Conservation (phyloP, 2,329 filamentous ascomycete genomes). For the Geosmithia putterillii region DNA sequence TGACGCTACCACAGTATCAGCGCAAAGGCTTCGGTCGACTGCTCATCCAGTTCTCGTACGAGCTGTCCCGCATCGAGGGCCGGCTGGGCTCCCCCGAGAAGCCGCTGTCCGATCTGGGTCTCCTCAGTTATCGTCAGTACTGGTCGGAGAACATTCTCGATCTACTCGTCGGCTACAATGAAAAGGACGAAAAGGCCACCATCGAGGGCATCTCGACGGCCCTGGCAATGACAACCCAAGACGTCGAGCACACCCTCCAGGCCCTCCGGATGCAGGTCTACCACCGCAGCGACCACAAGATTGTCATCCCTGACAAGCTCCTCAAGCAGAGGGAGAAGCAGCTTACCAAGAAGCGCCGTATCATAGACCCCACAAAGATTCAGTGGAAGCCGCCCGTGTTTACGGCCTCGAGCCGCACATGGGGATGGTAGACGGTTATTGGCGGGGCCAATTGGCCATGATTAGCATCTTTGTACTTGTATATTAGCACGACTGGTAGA, state of each 20-base stretch:
- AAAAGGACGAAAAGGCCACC: constrained; percentile 59
- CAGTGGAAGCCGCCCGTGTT: constrained; percentile 97
- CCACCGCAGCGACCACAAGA: constrained; percentile 91
- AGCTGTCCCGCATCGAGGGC: constrained; percentile 86
- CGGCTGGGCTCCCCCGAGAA: constrained; percentile 96
- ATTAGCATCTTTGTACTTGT: neutral
- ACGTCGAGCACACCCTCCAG: constrained; percentile 90
- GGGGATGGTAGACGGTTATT: constrained; percentile 78
- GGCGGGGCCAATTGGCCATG: too few relatives aligned
- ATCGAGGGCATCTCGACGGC: constrained; percentile 72
- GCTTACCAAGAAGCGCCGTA: constrained; percentile 62
- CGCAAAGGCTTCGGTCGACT: constrained; percentile 87
- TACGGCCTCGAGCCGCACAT: constrained; percentile 77
- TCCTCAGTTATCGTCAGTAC: constrained; percentile 91
- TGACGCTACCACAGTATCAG: constrained; percentile 93
- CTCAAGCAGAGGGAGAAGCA: constrained; percentile 70
- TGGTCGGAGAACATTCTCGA: constrained; percentile 95
- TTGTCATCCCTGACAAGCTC: constrained; percentile 78
- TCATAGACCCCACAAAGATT: constrained; percentile 66
- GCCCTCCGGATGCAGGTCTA: constrained; percentile 93
- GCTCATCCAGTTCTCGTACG: constrained; percentile 94
- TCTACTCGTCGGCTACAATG: constrained; percentile 61
- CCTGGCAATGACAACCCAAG: constrained; percentile 92
- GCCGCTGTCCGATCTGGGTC: constrained; percentile 82
- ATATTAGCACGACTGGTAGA: neutral